Evolutionary conservation across 306 rosid genomes (phyloP).

Genomic region (Morella rubra): DNA sequence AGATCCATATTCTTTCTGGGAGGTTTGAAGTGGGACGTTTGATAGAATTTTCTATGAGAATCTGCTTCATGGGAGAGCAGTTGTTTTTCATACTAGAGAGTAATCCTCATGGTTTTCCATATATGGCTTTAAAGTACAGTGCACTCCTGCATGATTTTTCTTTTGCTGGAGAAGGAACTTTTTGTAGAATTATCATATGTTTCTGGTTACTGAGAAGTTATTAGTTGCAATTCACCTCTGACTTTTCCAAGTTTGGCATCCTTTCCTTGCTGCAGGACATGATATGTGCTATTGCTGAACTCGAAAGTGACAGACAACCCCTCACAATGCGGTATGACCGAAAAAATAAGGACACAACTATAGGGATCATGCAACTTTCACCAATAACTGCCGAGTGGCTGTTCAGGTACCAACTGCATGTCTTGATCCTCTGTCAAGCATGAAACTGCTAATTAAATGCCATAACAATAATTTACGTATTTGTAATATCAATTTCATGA

Average conservation of each 20-base stretch:
- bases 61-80: background rate
- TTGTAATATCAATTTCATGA: conserved; percentile 15
- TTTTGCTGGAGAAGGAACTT: background rate
- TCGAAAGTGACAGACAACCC: conserved; percentile 82
- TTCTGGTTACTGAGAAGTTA: conserved; percentile 2
- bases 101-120: background rate
- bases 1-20: background rate
- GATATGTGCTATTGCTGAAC: conserved; percentile 82
- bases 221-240: background rate
- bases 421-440: conserved; percentile 16
- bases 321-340: conserved; percentile 38
- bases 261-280: conserved; percentile 50
- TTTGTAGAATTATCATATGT: background rate
- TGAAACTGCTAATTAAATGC: background rate
- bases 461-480: too few species aligned
- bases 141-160: background rate
- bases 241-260: conserved; percentile 6
- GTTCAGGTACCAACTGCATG: conserved; percentile 46
- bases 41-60: background rate
- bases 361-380: conserved; percentile 78
- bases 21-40: background rate
- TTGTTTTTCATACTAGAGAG: background rate
- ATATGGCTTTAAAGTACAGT: background rate
- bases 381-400: conserved; percentile 60
- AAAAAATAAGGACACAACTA: conserved; percentile 48